Base-by-base conservation (phyloP, 768 basidiomycete genomes). In the Rhodotorula babjevae region DNA sequence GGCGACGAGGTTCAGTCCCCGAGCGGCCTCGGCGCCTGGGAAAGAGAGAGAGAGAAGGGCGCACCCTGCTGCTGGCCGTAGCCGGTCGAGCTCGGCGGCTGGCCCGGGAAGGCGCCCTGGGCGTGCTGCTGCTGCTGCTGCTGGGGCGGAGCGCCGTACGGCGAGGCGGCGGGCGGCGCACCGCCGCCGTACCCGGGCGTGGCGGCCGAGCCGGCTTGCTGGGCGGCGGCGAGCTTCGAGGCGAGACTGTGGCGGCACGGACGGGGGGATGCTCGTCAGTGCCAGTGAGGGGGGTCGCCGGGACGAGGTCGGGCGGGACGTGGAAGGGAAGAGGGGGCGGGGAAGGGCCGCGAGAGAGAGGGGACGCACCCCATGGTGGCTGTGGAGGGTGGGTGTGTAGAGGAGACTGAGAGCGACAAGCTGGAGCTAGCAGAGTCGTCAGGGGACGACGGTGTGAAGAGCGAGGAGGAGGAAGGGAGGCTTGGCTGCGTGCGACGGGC, bases 221-320 rank as follows among this genome's bases (percentile, higher is more conserved):
- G 63, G 14, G 73, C 73, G 36, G 73, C 73, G 8, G 73, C 73
- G 69, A 75, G 73, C 58, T 75, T 75, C 2, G 63, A 62, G 23
- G 73, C 73, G 66, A 75, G 73, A 27, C 65, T 66, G 65, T 5
- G 8, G 31, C 15, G 49, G 25, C 10, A 15, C 18, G 8, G 63
- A 29, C 29, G 15, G 31, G 12, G 56, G n/a, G n/a, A n/a, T n/a
- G n/a, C n/a, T n/a, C n/a, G n/a, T n/a, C n/a, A n/a, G n/a, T 9
- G 36, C 9, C 36, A 36, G 36, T 36, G 4, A 9, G 36, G 36
- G 36, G 9, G 36, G 36, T 36, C 36, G 36, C 36, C 44, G n/a
- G 27, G 14, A 21, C 15, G 44, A 21, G 60, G 11, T 12, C 27
- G n/a, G 19, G 4, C 18, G n/a, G 19, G 46, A 47, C 21, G n/a